These are phyloP conservation scores for Hypoxylon sp. DNA, from an alignment of 2,329 filamentous ascomycete species.

Conservation along the genomic window DNA sequence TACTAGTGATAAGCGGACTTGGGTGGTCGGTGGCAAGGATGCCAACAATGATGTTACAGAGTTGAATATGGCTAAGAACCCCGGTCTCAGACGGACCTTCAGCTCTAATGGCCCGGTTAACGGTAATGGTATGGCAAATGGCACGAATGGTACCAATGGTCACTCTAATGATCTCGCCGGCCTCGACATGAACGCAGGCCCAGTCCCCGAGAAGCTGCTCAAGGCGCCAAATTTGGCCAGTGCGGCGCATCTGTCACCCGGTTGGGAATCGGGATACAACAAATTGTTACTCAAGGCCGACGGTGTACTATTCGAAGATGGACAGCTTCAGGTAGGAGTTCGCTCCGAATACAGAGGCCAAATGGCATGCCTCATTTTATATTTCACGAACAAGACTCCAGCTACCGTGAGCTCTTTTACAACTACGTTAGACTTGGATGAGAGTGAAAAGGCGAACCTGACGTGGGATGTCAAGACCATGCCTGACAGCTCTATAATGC, in stretches of 20 bases:
- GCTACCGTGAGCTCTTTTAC: conserved; percentile 91
- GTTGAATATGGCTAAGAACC: conserved; percentile 83
- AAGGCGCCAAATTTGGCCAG: conserved; percentile 89
- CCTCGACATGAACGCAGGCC: conserved; percentile 79
- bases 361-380: conserved; percentile 94
- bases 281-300: conserved; percentile 83
- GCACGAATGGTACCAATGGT: conserved; percentile 65
- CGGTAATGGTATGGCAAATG: conserved; percentile 63
- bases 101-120: conserved; percentile 70
- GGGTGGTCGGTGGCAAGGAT: conserved; percentile 97
- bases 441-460: conserved; percentile 74
- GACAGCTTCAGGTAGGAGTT: conserved; percentile 91
- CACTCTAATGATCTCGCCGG: conserved; percentile 80
- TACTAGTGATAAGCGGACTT: conserved; percentile 94
- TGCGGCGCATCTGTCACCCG: conserved; percentile 91
- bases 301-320: conserved; percentile 94
- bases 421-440: conserved; percentile 89
- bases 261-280: conserved; percentile 93
- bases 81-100: conserved; percentile 88
- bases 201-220: conserved; percentile 69
- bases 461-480: conserved; percentile 90
- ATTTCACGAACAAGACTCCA: conserved; percentile 95
- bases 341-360: conserved; percentile 96
- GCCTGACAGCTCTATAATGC: conserved; percentile 83
- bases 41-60: conserved; percentile 87